Percentiles rank a stretch among this genome's conserved stretches.
Evolutionary conservation across 1,139 yeast genomes (phyloP).

Genomic region (Yamadazyma blattariae): DNA sequence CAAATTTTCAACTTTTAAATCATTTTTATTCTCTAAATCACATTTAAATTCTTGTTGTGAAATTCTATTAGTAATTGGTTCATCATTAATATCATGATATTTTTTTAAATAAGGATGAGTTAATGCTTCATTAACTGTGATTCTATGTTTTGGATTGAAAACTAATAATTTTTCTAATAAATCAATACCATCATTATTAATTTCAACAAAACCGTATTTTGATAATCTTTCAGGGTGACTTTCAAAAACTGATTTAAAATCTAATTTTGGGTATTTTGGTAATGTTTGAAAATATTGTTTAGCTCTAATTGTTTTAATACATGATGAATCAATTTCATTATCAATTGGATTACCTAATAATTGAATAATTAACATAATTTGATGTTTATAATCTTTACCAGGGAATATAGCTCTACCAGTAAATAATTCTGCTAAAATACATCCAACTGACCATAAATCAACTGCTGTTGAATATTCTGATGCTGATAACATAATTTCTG

Average conservation of each 20-base stretch:
- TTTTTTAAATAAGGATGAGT: conserved; percentile 75
- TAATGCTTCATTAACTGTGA: conserved; percentile 78
- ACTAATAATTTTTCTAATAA: conserved; percentile 69
- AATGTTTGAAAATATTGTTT: conserved; percentile 57
- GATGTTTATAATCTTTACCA: conserved; percentile 72
- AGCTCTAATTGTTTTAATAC: conserved; percentile 61
- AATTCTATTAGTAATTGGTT: conserved; percentile 72
- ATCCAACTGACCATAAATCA: conserved; percentile 80
- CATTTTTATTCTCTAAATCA: conserved; percentile 41
- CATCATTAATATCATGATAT: conserved; percentile 84
- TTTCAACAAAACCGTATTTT: conserved; percentile 15
- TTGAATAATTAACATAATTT: conserved; percentile 58
- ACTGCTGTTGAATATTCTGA: conserved; percentile 70
- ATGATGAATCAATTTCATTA: conserved; percentile 49
- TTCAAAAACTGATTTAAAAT: conserved; percentile 10
- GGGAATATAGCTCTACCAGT: conserved; percentile 71
- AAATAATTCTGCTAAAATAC: conserved; percentile 67
- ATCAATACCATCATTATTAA: conserved; percentile 74
- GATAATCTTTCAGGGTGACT: conserved; percentile 19
- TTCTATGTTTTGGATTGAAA: conserved; percentile 77
- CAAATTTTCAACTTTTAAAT: conserved; percentile 39
- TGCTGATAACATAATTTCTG: conserved; percentile 71
- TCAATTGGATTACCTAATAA: conserved; percentile 60
- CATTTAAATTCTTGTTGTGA: conserved; percentile 80
- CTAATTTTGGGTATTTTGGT: conserved; percentile 25